These are phyloP conservation scores for Diversispora epigaea DNA, from an alignment of 192 early-diverging fungal genomes.

Conservation along the genomic window DNA sequence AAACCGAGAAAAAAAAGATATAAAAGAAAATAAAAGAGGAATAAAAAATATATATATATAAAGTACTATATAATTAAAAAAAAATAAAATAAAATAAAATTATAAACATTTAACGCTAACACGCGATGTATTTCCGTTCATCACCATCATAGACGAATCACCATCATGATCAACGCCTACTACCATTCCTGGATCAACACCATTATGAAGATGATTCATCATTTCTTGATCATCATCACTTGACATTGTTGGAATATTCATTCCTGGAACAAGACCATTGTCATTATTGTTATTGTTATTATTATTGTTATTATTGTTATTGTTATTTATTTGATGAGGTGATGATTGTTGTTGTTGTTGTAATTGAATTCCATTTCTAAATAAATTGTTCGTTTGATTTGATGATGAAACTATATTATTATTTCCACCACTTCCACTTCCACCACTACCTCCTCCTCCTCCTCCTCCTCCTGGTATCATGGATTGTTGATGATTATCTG, in stretches of 20 bases:
- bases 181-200: too few species aligned
- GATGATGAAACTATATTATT: neutral
- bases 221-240: constrained; percentile 21
- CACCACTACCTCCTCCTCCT: neutral
- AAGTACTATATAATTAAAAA: too few species aligned
- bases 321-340: constrained; percentile 5
- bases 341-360: neutral
- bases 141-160: neutral
- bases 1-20: too few species aligned
- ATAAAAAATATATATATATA: too few species aligned
- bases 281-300: neutral
- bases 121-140: neutral
- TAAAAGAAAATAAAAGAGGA: too few species aligned
- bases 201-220: neutral
- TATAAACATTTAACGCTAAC: constrained; percentile 11
- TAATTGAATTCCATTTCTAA: constrained; percentile 19
- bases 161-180: neutral
- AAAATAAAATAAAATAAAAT: too few species aligned
- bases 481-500: neutral
- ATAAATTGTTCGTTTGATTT: constrained; percentile 9
- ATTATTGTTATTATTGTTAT: too few species aligned
- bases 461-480: neutral
- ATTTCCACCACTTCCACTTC: too few species aligned
- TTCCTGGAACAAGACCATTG: constrained; percentile 17
- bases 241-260: constrained; percentile 15